Conservation (phyloP, 73 alveolate species). For the Loxodes magnus region DNA sequence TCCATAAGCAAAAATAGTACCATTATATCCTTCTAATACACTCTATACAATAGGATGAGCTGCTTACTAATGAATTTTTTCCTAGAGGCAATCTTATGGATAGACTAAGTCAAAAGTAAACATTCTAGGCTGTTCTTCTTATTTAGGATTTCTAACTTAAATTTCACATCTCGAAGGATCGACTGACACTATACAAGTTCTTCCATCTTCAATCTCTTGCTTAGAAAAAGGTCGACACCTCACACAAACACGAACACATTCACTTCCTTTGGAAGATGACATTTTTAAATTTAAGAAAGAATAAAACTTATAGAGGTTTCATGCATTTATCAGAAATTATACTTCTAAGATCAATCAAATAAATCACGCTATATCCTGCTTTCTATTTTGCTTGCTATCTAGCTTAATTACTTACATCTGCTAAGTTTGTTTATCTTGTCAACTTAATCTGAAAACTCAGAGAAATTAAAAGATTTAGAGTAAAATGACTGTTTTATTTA, state of each 20-base stretch:
- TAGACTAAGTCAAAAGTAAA: constrained; percentile 85
- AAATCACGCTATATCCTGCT: no score
- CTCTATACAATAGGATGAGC: constrained; percentile 85
- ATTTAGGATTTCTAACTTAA: constrained; percentile 47
- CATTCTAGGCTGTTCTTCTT: constrained; percentile 57
- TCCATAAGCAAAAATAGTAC: constrained; percentile 96
- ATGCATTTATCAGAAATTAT: no score
- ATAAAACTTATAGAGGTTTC: no score
- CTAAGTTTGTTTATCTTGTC: no score
- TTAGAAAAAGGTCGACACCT: constrained; percentile 86
- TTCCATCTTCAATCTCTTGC: constrained; percentile 70
- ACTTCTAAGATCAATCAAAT: no score
- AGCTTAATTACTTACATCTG: no score
- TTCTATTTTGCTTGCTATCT: no score
- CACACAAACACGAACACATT: constrained; percentile 87
- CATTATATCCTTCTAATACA: constrained; percentile 92
- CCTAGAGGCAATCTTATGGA: constrained; percentile 62
- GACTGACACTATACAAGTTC: constrained; percentile 62
- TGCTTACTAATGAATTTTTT: constrained; percentile 65
- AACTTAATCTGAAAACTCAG: no score
- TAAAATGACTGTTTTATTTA: no score
- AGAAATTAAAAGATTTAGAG: no score
- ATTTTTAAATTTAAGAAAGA: no score
- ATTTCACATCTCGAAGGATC: constrained; percentile 76
- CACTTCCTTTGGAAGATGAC: constrained; percentile 75